Evolutionary conservation across 257 asterid genomes (phyloP), one percentile per base, ranked within the genome.

Genomic region (Capsicum pubescens): DNA sequence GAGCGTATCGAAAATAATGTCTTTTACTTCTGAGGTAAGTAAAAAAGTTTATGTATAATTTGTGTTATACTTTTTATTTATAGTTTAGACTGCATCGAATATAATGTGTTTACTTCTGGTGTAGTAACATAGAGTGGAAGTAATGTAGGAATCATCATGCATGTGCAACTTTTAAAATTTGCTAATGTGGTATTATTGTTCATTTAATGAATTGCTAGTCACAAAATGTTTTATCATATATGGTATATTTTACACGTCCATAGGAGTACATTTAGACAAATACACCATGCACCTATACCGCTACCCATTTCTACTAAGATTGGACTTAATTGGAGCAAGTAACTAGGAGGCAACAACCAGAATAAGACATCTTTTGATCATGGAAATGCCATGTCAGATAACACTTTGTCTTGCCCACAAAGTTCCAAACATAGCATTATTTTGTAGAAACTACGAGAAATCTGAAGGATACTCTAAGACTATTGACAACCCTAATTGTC

Each of bases 261-360:
- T 4, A 7, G 21, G 64, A 16, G 64, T 17, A 17, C 9, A 3
- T 59, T 32, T 35, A 66, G 72, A 46, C 3, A 66, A 48, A 66
- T 13, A 35, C 46, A 26, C 16, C 42, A 1, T 26, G 21, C 70
- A 42, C 17, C 70, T 21, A 42, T 63, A 4, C 9, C n/a, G 0
- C 48, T 12, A 0, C 48, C 71, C 48, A 66, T 17, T 56, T 56
- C n/a, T 56, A 5, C 71, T 32, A 32, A 12, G 74, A 66, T 48
- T 35, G 72, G n/a, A n/a, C 46, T 16, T 35, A 66, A 66, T 32
- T 32, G 72, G 72, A 66, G 11, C 70, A 66, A 35, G 48, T 32
- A 48, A 66, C 48, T 13, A 32, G 71, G 72, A 66, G n/a, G 74
- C 42, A 35, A 66, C 74, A 66, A 66, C 74, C 48, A 66, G 48